Evolutionary conservation across 1,284 basidiomycete genomes (phyloP).

Genomic region (Sanguinoderma infundibulare): DNA sequence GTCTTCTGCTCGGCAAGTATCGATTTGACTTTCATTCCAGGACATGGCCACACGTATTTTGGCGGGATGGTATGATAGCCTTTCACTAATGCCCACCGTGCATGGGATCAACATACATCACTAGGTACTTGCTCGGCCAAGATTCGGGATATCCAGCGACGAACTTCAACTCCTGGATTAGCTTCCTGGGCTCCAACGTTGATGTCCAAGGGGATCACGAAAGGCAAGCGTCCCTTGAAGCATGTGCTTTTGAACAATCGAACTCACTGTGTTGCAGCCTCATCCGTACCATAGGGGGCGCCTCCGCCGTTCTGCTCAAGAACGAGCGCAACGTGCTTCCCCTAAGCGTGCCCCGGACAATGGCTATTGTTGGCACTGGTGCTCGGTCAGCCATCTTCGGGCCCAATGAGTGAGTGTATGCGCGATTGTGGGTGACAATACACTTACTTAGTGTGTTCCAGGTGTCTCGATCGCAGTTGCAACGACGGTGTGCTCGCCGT

Average conservation of each 20-base stretch:
- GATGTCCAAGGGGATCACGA: conserved; percentile 72
- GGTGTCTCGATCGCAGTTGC: conserved; percentile 49
- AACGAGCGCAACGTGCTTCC: conserved; percentile 60
- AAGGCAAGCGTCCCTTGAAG: conserved; percentile 38
- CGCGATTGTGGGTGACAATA: not conserved
- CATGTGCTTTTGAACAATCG: not conserved
- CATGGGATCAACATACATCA: not conserved
- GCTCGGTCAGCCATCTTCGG: conserved; percentile 59
- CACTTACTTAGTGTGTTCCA: conserved; percentile 15
- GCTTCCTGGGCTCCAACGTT: conserved; percentile 46
- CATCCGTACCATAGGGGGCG: conserved; percentile 59
- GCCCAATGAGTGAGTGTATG: conserved; percentile 51
- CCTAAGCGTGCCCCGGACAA: conserved; percentile 41
- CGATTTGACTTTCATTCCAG: conserved; percentile 29
- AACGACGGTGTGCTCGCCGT: conserved; percentile 66
- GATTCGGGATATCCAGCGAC: conserved; percentile 59
- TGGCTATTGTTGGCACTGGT: conserved; percentile 54
- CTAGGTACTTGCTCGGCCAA: conserved; percentile 61
- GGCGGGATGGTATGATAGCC: conserved; percentile 50
- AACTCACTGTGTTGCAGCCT: conserved; percentile 34
- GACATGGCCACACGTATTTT: conserved; percentile 69
- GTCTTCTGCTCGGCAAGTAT: too few relatives aligned
- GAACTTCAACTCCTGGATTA: conserved; percentile 42
- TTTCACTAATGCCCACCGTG: conserved; percentile 24
- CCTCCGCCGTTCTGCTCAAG: conserved; percentile 66